phyloP scores from a whole-genome alignment of 2,329 filamentous ascomycete species.

The Cladosporium sp. region DNA sequence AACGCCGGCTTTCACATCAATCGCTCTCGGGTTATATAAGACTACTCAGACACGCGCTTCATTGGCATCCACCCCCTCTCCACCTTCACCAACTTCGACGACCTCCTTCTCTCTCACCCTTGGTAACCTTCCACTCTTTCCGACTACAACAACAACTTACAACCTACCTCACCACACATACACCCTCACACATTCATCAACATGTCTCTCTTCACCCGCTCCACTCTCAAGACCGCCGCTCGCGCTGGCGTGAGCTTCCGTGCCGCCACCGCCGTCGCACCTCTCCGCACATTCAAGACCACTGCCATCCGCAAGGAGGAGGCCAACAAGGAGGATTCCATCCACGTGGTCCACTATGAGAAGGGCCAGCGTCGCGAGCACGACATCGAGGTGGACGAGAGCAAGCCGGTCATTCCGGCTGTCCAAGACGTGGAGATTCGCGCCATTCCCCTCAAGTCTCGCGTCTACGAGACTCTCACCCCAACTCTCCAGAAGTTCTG shows the following conservation, averaged over 20 bases:
- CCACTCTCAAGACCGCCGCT: constrained; percentile 14
- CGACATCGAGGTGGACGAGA: constrained; percentile 29
- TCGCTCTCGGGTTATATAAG: not conserved
- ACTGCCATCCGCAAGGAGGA: constrained; percentile 23
- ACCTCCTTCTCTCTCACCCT: not conserved
- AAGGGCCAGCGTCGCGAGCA: constrained; percentile 35
- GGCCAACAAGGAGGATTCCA: constrained; percentile 26
- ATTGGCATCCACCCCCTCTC: not conserved
- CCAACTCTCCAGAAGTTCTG: constrained; percentile 69
- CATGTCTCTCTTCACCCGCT: constrained; percentile 23
- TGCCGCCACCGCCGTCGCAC: constrained; percentile 10
- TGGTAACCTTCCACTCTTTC: not conserved
- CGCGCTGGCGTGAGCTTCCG: constrained; percentile 16
- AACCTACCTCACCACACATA: not conserved
- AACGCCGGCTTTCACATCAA: constrained; percentile 1
- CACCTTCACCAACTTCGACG: not conserved
- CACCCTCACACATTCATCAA: constrained; percentile 2
- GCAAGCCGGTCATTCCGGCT: constrained; percentile 35
- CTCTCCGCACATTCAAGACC: constrained; percentile 26
- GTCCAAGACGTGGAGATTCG: constrained; percentile 35
- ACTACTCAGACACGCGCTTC: not conserved
- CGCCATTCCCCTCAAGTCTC: constrained; percentile 34
- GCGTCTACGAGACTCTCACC: constrained; percentile 55
- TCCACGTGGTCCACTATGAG: constrained; percentile 36
- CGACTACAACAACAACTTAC: not conserved